Evolutionary conservation across 345 rosid species (phyloP).

Genomic region (Brassica napus): DNA sequence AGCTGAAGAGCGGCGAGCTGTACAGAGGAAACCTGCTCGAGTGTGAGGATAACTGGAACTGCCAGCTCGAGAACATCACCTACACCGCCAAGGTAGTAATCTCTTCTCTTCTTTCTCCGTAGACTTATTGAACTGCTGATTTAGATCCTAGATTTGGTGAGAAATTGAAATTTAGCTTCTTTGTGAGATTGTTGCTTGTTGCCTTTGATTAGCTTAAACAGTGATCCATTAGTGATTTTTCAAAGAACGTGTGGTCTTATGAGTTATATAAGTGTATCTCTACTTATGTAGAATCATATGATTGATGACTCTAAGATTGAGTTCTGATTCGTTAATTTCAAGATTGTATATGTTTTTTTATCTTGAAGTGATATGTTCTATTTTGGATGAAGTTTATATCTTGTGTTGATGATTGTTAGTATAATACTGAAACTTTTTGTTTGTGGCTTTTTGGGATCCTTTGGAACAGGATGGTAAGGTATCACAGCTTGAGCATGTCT

Average conservation of each 20-base stretch:
- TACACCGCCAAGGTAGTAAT: conserved; percentile 66
- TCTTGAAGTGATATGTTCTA: background rate
- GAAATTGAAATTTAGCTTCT: background rate
- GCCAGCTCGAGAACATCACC: conserved; percentile 81
- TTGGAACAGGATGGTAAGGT: conserved; percentile 97
- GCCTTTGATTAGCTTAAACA: background rate
- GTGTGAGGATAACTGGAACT: conserved; percentile 95
- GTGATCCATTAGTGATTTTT: background rate
- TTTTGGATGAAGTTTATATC: background rate
- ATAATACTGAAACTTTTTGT: background rate
- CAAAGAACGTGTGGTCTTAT: background rate
- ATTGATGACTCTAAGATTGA: background rate
- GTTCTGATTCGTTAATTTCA: background rate
- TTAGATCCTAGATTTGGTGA: conserved; percentile 29
- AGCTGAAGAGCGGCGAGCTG: conserved; percentile 85
- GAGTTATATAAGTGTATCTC: too few species aligned
- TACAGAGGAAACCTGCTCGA: conserved; percentile 85
- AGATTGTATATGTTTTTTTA: background rate
- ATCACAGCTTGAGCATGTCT: conserved; percentile 97
- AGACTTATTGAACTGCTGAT: background rate
- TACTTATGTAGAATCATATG: background rate
- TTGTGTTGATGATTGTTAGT: background rate
- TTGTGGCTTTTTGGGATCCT: background rate
- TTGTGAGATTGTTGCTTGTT: background rate
- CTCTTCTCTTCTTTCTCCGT: background rate